Base-by-base conservation (phyloP, 768 basidiomycete genomes). In the Rhizopogon roseolus region DNA sequence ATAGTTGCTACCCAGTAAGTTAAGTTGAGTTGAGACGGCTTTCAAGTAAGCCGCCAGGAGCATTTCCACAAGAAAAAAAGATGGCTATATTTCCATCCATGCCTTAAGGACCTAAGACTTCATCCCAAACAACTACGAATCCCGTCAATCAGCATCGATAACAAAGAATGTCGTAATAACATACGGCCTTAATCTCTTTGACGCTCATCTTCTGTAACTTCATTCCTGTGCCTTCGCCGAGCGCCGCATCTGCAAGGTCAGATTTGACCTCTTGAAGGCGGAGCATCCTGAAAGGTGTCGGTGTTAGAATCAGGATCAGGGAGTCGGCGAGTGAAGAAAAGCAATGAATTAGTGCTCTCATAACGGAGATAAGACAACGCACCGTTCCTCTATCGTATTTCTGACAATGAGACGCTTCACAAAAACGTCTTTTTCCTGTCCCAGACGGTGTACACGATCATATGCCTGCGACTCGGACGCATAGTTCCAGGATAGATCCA, bases 331-430 rank as follows among this genome's bases (percentile, higher is more conserved):
- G 16, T 46, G 46, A 28, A 19, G 41, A 6, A 13, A 32, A 29
- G 28, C 11, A 10, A 14, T 42, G 42, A 34, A 6, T 38, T 25
- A 46, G 29, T 3, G 32, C 28, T 28, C 13, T 8, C 19, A 41
- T 34, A 1, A 46, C 13, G 17, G 8, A 48, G 14, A 40, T 38
- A 16, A 1, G 3, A 17, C 8, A n/a, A 64, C 78, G 19, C 57
- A 82, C 82, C 89, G 80, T 62, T 92, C 86, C 67, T 93, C 91
- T 50, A 88, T 84, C 2, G 86, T 86, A 59, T 87, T 68, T 56
- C 77, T 73, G 7, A 88, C 80, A 10, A 88, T 79, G 2, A 87
- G 71, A 19, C 86, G 81, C 63, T 86, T 85, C 55, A 88, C 79
- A 57, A 74, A 79, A 1, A 89, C 87, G 28, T 78, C 68, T 62